A percentile compares a stretch with the other conserved stretches of the same genome.
Evolutionary conservation across 2,329 filamentous ascomycete genomes (phyloP).

Genomic region (Fusarium subtropicale): DNA sequence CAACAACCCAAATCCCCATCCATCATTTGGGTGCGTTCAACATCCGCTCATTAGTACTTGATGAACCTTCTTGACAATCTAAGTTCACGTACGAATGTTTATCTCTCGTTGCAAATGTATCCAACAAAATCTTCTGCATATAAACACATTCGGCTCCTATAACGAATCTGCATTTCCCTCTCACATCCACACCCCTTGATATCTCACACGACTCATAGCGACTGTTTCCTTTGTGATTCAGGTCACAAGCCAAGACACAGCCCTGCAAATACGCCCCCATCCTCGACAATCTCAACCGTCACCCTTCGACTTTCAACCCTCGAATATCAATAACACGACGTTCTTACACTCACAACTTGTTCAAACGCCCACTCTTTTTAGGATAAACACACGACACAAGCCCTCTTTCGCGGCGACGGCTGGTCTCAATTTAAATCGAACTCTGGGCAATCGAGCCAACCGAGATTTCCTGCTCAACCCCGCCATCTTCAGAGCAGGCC

Average conservation of each 20-base stretch:
- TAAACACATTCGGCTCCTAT: neutral
- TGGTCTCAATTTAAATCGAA: slow-evolving; percentile 28
- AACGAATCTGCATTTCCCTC: neutral
- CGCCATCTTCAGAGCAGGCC: slow-evolving; percentile 40
- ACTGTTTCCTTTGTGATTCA: slow-evolving; percentile 38
- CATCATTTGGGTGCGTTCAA: slow-evolving; percentile 24
- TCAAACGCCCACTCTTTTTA: slow-evolving; percentile 1
- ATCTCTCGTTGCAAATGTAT: slow-evolving; percentile 4
- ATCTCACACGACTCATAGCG: slow-evolving; percentile 12
- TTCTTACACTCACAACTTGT: slow-evolving; percentile 11
- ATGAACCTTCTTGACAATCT: slow-evolving; percentile 36
- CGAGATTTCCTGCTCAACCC: slow-evolving; percentile 47
- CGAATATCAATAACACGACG: slow-evolving; percentile 33
- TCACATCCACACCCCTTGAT: neutral
- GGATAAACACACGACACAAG: slow-evolving; percentile 19
- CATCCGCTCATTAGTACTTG: slow-evolving; percentile 19
- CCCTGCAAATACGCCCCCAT: slow-evolving; percentile 24
- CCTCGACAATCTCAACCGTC: slow-evolving; percentile 27
- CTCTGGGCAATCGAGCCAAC: slow-evolving; percentile 36
- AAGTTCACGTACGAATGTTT: slow-evolving; percentile 28
- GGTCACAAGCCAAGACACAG: slow-evolving; percentile 41
- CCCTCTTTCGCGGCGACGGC: slow-evolving; percentile 23
- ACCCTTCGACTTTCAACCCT: slow-evolving; percentile 30
- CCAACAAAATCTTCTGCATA: neutral
- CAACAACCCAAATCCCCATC: slow-evolving; percentile 25